Evolutionary conservation across 2,329 filamentous ascomycete species (phyloP).

Genomic region (Pseudomassariella vexata): DNA sequence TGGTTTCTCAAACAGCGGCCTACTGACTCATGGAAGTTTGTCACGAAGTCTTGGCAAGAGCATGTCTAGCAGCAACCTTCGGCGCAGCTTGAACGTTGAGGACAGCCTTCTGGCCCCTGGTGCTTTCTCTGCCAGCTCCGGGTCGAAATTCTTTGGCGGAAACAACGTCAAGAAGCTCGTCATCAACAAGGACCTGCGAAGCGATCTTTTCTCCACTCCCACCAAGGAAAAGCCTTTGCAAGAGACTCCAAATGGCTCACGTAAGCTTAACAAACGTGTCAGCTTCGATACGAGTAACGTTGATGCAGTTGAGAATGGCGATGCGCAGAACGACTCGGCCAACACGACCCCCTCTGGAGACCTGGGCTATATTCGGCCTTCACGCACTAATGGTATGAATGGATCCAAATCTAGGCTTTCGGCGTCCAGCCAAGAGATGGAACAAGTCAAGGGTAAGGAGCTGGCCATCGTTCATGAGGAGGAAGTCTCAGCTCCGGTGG

Average conservation of each 20-base stretch:
- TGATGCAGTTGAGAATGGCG: slow-evolving; percentile 36
- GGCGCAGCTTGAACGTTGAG: slow-evolving; percentile 73
- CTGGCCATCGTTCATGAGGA: slow-evolving; percentile 76
- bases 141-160: slow-evolving; percentile 59
- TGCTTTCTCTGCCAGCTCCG: slow-evolving; percentile 68
- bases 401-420: slow-evolving; percentile 32
- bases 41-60: slow-evolving; percentile 77
- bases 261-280: slow-evolving; percentile 74
- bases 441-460: slow-evolving; percentile 68
- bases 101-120: slow-evolving; percentile 83
- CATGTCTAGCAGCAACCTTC: slow-evolving; percentile 79
- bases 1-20: slow-evolving; percentile 58
- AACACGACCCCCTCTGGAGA: slow-evolving; percentile 50
- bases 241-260: slow-evolving; percentile 35
- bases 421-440: slow-evolving; percentile 54
- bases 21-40: slow-evolving; percentile 59
- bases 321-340: slow-evolving; percentile 33
- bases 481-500: slow-evolving; percentile 33
- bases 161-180: slow-evolving; percentile 82
- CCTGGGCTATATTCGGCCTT: slow-evolving; percentile 53
- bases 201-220: slow-evolving; percentile 60
- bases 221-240: slow-evolving; percentile 42
- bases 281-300: slow-evolving; percentile 74
- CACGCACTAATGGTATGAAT: slow-evolving; percentile 34
- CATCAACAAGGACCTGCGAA: slow-evolving; percentile 82